Evolutionary conservation across 495 filamentous ascomycete species (phyloP).

Genomic region (Hypoxylon lenormandii): DNA sequence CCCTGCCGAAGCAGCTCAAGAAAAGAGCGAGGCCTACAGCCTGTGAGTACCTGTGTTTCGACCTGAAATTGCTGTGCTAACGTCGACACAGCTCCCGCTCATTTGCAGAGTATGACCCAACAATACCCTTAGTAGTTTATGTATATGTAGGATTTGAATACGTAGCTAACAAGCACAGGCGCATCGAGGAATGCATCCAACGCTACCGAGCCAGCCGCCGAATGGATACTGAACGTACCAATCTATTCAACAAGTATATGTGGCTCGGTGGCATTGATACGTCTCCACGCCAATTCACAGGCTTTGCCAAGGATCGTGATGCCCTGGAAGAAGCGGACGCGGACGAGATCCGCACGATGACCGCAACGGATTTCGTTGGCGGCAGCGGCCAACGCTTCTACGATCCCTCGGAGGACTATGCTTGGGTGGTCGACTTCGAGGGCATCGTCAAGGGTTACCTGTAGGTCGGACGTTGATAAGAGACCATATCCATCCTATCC

Average conservation of each 20-base stretch:
- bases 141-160: background rate
- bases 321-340: conserved; percentile 65
- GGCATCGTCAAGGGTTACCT: conserved; percentile 81
- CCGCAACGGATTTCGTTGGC: conserved; percentile 69
- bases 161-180: conserved; percentile 59
- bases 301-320: conserved; percentile 66
- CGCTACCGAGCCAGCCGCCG: conserved; percentile 81
- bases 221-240: conserved; percentile 69
- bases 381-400: conserved; percentile 57
- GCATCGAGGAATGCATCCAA: conserved; percentile 87
- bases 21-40: conserved; percentile 68
- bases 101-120: conserved; percentile 55
- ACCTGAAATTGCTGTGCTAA: conserved; percentile 33
- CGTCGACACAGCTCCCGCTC: conserved; percentile 42
- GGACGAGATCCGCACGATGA: conserved; percentile 71
- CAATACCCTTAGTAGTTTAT: background rate
- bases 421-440: conserved; percentile 85
- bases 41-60: conserved; percentile 52
- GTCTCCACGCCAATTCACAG: conserved; percentile 74
- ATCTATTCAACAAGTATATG: conserved; percentile 82
- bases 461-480: conserved; percentile 58
- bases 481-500: conserved; percentile 25
- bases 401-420: conserved; percentile 56
- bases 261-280: conserved; percentile 82
- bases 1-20: conserved; percentile 70